A percentile compares a stretch with the other conserved stretches of the same genome.
phyloP scores from a whole-genome alignment of 2,329 filamentous ascomycete species.

The Fusarium sp. region DNA sequence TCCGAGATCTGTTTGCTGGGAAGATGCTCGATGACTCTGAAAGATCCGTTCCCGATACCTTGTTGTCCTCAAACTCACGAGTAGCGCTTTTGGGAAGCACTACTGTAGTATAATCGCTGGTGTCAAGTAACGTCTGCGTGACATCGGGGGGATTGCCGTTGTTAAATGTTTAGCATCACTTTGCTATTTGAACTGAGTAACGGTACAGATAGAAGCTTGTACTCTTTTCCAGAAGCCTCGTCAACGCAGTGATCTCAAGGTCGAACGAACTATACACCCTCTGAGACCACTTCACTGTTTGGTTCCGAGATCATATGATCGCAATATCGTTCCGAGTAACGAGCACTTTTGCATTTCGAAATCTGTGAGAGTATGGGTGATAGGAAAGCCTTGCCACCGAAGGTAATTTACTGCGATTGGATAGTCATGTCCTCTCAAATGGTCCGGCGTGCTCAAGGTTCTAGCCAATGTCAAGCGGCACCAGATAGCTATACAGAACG shows the following conservation, averaged over 20 bases:
- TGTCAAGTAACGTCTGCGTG: not conserved
- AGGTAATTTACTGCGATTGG: not conserved
- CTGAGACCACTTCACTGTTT: not conserved
- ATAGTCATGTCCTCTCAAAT: not conserved
- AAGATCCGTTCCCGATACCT: not conserved
- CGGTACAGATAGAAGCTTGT: not conserved
- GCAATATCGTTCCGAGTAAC: not conserved
- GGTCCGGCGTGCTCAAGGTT: not conserved
- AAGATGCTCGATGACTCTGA: not conserved
- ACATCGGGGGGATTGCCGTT: slow-evolving; percentile 1
- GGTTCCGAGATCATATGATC: not conserved
- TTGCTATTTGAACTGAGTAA: not conserved
- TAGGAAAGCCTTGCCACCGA: not conserved
- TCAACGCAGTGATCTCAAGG: not conserved
- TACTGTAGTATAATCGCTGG: not conserved
- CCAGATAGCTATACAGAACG: not conserved
- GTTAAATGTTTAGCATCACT: not conserved
- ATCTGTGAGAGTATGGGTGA: not conserved
- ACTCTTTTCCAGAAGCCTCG: not conserved
- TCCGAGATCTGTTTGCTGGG: not conserved
- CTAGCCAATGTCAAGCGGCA: not conserved
- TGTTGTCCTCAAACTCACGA: not conserved
- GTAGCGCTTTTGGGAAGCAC: not conserved
- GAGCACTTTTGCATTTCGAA: not conserved
- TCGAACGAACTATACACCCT: not conserved